phyloP scores from a whole-genome alignment of 2,329 filamentous ascomycete genomes.

The Penicillium sp. region DNA sequence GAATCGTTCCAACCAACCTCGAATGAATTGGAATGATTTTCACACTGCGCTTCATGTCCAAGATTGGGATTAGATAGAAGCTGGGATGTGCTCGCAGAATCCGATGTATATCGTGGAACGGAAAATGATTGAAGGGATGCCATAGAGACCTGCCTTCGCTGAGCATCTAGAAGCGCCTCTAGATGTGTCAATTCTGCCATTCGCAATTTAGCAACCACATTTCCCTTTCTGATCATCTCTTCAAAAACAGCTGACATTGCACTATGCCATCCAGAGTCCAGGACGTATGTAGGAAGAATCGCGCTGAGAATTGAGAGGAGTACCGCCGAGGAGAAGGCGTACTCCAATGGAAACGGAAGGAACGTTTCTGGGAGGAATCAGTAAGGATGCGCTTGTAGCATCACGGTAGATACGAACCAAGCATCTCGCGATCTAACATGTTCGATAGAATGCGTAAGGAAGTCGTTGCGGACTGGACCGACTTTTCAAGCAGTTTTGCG shows the following conservation, averaged over 20 bases:
- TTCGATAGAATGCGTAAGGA: slow-evolving; percentile 23
- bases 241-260: not conserved
- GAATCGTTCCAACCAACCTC: not conserved
- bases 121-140: not conserved
- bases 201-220: not conserved
- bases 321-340: not conserved
- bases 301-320: not conserved
- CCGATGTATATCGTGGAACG: not conserved
- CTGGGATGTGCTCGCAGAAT: not conserved
- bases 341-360: slow-evolving; percentile 4
- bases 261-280: not conserved
- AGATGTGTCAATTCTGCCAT: not conserved
- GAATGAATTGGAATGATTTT: not conserved
- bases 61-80: not conserved
- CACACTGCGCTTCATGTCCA: not conserved
- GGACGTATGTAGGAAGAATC: not conserved
- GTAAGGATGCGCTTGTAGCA: not conserved
- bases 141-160: not conserved
- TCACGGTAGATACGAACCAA: not conserved
- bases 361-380: slow-evolving; percentile 12
- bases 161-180: not conserved
- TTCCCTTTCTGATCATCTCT: not conserved
- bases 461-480: slow-evolving; percentile 12
- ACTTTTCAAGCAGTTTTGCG: not conserved
- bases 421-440: not conserved